Evolutionary conservation across 1,284 basidiomycete genomes (phyloP).

Genomic region (Trichosporon asahii): DNA sequence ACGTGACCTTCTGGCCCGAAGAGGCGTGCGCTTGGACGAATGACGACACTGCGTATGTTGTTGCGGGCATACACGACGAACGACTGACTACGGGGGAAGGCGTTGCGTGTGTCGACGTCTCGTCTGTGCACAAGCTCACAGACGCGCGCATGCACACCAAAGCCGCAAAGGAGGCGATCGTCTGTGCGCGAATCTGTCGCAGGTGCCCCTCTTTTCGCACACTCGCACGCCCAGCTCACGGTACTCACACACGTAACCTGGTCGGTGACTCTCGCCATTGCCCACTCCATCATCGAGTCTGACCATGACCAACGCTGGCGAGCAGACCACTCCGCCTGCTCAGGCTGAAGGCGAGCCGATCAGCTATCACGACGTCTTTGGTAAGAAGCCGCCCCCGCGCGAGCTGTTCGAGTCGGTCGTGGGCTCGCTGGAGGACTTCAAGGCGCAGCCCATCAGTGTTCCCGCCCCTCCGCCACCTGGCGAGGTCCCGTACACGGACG

Average conservation of each 20-base stretch:
- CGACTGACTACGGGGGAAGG: background rate
- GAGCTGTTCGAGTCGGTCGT: background rate
- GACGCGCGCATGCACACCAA: background rate
- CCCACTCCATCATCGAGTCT: background rate
- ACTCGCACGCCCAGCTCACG: background rate
- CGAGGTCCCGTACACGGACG: conserved; percentile 7
- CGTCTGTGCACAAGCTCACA: background rate
- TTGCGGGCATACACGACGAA: background rate
- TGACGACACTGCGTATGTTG: background rate
- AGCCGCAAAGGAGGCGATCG: background rate
- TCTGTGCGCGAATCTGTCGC: background rate
- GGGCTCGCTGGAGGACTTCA: conserved; percentile 14
- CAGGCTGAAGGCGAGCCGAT: background rate
- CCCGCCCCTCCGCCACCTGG: background rate
- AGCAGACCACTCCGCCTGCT: background rate
- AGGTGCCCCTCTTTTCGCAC: background rate
- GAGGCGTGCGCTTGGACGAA: background rate
- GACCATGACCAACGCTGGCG: background rate
- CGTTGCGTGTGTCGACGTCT: background rate
- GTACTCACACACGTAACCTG: background rate
- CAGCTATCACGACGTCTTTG: background rate
- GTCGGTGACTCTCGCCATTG: background rate
- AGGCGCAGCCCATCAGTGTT: background rate
- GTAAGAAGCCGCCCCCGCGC: background rate
- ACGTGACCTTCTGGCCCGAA: background rate